These are phyloP conservation scores for Plasmodium chabaudi DNA, from an alignment of 169 alveolate genomes.

Conservation along the genomic window DNA sequence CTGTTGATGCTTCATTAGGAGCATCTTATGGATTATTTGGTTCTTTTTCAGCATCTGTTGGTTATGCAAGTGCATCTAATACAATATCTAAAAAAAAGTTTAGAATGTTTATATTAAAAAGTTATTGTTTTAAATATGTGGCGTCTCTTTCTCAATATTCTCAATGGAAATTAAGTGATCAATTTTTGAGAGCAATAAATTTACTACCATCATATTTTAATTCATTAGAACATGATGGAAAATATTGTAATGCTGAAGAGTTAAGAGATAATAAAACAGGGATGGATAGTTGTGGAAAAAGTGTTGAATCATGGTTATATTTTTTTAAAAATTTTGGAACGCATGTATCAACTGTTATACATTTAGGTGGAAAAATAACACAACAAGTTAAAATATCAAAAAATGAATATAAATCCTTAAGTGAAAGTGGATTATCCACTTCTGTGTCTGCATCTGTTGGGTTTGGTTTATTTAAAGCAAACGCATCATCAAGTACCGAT, in stretches of 20 bases:
- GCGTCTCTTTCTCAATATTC: slow-evolving; percentile 85
- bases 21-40: slow-evolving; percentile 79
- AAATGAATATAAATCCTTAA: slow-evolving; percentile 81
- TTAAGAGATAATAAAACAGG: slow-evolving; percentile 72
- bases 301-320: slow-evolving; percentile 87
- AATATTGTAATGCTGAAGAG: slow-evolving; percentile 79
- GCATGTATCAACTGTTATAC: slow-evolving; percentile 85
- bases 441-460: slow-evolving; percentile 62
- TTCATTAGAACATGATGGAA: slow-evolving; percentile 66
- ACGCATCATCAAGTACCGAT: slow-evolving; percentile 46
- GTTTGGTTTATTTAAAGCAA: slow-evolving; percentile 48
- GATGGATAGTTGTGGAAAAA: slow-evolving; percentile 75
- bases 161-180: slow-evolving; percentile 79
- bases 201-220: slow-evolving; percentile 83
- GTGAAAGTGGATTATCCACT: slow-evolving; percentile 81
- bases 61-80: slow-evolving; percentile 84
- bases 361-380: slow-evolving; percentile 90
- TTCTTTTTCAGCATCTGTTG: slow-evolving; percentile 87
- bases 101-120: slow-evolving; percentile 83
- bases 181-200: slow-evolving; percentile 81
- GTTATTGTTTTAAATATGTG: slow-evolving; percentile 87
- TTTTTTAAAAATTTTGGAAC: slow-evolving; percentile 88
- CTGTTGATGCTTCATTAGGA: slow-evolving; percentile 87
- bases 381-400: slow-evolving; percentile 85
- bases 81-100: slow-evolving; percentile 78